A percentile compares a stretch with the other conserved stretches of the same genome.
phyloP scores from a whole-genome alignment of 1,139 yeast genomes.

The Hyphopichia khmerensis region DNA sequence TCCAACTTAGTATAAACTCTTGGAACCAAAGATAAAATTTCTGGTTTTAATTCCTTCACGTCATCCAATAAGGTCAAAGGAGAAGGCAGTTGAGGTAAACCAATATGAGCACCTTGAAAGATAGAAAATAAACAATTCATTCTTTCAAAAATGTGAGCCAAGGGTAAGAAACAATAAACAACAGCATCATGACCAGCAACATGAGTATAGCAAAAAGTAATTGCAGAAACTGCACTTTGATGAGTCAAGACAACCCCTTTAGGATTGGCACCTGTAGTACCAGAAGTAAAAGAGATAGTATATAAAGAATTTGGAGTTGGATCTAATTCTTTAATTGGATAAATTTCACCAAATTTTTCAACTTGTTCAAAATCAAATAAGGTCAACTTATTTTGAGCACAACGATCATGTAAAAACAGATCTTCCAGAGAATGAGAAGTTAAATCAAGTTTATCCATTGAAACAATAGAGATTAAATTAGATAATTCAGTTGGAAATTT shows the following conservation, averaged over 20 bases:
- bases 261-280: conserved; percentile 39
- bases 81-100: conserved; percentile 40
- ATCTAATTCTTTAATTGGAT: conserved; percentile 16
- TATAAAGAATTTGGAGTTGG: conserved; percentile 23
- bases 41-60: conserved; percentile 33
- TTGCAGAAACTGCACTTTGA: conserved; percentile 25
- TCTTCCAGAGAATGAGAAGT: conserved; percentile 4
- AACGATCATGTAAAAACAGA: conserved; percentile 14
- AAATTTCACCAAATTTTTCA: conserved; percentile 20
- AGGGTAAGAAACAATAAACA: conserved; percentile 51
- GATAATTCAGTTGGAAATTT: conserved; percentile 17
- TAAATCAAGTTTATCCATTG: conserved; percentile 47
- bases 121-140: conserved; percentile 20
- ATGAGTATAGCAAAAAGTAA: conserved; percentile 18
- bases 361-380: conserved; percentile 24
- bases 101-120: conserved; percentile 28
- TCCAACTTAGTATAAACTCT: conserved; percentile 40
- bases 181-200: conserved; percentile 3
- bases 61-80: conserved; percentile 42
- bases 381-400: conserved; percentile 23
- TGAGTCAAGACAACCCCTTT: conserved; percentile 39
- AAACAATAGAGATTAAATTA: conserved; percentile 34
- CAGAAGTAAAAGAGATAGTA: conserved; percentile 34
- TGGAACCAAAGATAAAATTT: conserved; percentile 37
- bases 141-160: conserved; percentile 70